Evolutionary conservation across 2,329 filamentous ascomycete genomes (phyloP), one percentile per base, ranked within the genome.

Genomic region (Calonectria pauciramosa): DNA sequence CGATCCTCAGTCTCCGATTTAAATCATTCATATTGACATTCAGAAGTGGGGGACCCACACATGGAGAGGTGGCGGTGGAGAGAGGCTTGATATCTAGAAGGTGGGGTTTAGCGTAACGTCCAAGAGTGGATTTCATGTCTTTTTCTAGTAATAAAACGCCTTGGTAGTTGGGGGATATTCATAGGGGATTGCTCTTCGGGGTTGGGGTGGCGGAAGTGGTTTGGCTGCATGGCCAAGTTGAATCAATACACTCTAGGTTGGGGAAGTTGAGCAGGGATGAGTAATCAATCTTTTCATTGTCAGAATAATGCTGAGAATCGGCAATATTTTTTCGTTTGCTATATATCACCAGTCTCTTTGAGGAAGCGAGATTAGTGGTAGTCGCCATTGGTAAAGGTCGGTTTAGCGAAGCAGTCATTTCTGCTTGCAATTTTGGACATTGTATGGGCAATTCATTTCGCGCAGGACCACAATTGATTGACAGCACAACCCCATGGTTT

Each of bases 81-180:
- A 63, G 56, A 63, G 56, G 13, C 56, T 63, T 26, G 56, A 63
- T 63, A 63, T 63, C 56, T 63, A 41, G 56, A 63, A 14, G 56
- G 56, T 63, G 56, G 56, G 56, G 56, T 63, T 63, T 28, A 63
- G 56, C 34, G 56, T 63, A 28, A 63, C 32, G 56, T 28, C 16
- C 56, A 41, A 63, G 36, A 63, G 56, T 63, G 56, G 56, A 63
- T 63, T 41, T 30, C 26, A 41, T 63, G 23, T 26, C 23, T 20
- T 41, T 41, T 63, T 26, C 23, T 2, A 23, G 14, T 14, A 11
- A 18, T 23, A 20, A 10, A 20, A 26, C 34, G 23, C 34, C 41
- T 13, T 63, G 23, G 34, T 28, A 63, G 56, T 41, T 63, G 56
- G 36, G 36, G 56, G 56, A 63, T 63, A n/a, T n/a, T 28, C n/a